Conservation (phyloP, 1,139 yeast species). For the Yamadazyma aaseri region DNA sequence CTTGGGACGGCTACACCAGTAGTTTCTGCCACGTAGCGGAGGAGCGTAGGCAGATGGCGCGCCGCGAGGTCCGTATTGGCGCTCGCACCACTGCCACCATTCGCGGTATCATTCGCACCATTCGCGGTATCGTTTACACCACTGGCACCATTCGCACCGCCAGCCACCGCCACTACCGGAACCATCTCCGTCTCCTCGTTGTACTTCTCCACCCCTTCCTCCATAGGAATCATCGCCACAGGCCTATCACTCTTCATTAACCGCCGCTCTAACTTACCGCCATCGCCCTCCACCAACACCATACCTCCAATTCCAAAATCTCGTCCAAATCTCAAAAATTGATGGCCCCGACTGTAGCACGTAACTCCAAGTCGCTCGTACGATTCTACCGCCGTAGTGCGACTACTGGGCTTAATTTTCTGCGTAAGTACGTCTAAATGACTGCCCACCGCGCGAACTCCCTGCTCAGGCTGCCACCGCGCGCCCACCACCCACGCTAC, state of each 20-base stretch:
- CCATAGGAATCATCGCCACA: conserved; percentile 61
- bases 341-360: conserved; percentile 61
- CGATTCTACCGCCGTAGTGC: conserved; percentile 49
- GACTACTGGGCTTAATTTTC: conserved; percentile 56
- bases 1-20: conserved; percentile 50
- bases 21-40: conserved; percentile 54
- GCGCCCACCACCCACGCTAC: conserved; percentile 59
- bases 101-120: too few species aligned
- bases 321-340: conserved; percentile 60
- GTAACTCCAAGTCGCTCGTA: conserved; percentile 66
- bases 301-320: conserved; percentile 70
- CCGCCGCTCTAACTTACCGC: conserved; percentile 34
- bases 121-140: too few species aligned
- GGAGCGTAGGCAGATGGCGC: conserved; percentile 53
- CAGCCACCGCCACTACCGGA: conserved; percentile 51
- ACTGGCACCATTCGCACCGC: background rate
- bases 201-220: conserved; percentile 56
- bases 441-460: conserved; percentile 59
- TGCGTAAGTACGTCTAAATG: conserved; percentile 62
- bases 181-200: conserved; percentile 62
- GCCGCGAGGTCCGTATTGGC: conserved; percentile 39
- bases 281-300: conserved; percentile 42
- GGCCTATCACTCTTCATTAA: conserved; percentile 63
- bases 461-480: conserved; percentile 54
- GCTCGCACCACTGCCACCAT: too few species aligned